These are phyloP conservation scores for Malus hybrid DNA, from an alignment of 331 rosid species.

Conservation along the genomic window DNA sequence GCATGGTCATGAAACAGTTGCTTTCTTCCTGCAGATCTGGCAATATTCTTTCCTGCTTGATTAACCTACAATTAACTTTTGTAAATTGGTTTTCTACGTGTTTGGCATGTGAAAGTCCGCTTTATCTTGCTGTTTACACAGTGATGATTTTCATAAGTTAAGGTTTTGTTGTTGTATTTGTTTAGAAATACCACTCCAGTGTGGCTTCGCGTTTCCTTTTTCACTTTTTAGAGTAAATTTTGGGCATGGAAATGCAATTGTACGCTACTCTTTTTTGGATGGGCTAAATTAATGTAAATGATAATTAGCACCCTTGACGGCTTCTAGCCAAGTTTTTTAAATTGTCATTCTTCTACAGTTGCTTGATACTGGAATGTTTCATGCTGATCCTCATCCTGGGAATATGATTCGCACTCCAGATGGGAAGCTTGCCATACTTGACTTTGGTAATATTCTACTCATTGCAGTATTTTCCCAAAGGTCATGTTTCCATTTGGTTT, in stretches of 20 bases:
- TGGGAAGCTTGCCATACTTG: constrained; percentile 96
- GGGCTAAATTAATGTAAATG: neutral
- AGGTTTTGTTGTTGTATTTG: neutral
- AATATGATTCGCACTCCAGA: constrained; percentile 98
- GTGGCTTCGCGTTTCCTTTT: neutral
- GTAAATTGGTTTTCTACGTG: too few relatives aligned
- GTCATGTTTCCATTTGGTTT: constrained; percentile 9
- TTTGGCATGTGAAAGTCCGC: too few relatives aligned
- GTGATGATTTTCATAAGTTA: neutral
- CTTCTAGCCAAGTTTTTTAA: neutral
- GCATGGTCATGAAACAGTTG: neutral
- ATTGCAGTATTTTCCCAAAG: constrained; percentile 18
- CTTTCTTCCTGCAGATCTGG: neutral
- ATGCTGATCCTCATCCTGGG: constrained; percentile 99
- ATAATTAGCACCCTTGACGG: neutral
- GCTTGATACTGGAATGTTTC: constrained; percentile 96
- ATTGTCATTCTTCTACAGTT: constrained; percentile 43
- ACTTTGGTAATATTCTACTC: constrained; percentile 66
- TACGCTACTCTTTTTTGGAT: neutral
- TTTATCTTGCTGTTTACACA: neutral
- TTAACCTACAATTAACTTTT: too few relatives aligned
- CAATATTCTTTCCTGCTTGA: neutral
- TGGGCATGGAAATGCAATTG: neutral
- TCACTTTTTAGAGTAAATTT: neutral
- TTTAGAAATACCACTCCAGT: neutral